A percentile compares a stretch with the other conserved stretches of the same genome.
phyloP scores from a whole-genome alignment of 2,329 filamentous ascomycete genomes.

The Diaporthe ampelina region DNA sequence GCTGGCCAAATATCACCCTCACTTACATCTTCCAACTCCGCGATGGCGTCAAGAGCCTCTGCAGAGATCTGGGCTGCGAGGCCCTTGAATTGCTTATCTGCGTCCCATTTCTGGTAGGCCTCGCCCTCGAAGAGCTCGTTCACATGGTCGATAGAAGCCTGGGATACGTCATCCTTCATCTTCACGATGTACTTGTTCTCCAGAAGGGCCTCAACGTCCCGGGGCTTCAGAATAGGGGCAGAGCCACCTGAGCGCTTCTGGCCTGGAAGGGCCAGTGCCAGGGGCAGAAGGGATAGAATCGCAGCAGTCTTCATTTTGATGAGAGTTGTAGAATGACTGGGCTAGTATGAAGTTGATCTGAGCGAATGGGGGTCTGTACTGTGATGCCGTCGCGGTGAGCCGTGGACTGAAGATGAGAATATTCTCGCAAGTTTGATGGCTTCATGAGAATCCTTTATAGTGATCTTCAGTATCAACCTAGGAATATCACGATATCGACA shows the following conservation, averaged over 20 bases:
- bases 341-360: not conserved
- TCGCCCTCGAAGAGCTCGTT: constrained; percentile 17
- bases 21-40: constrained; percentile 26
- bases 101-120: constrained; percentile 20
- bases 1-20: not conserved
- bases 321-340: not conserved
- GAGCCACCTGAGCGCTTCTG: constrained; percentile 15
- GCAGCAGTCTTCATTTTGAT: constrained; percentile 15
- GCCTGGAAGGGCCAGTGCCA: constrained; percentile 16
- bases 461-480: not conserved
- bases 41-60: constrained; percentile 15
- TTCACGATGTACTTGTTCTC: constrained; percentile 29
- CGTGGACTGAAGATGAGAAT: not conserved
- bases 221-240: constrained; percentile 17
- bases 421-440: not conserved
- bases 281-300: constrained; percentile 11
- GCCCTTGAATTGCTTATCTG: constrained; percentile 18
- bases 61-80: constrained; percentile 15
- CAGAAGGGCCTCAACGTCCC: constrained; percentile 5
- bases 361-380: not conserved
- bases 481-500: not conserved
- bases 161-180: constrained; percentile 14
- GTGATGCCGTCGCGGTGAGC: not conserved
- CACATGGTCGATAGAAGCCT: constrained; percentile 21
- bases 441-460: not conserved